Evolutionary conservation across 2,329 filamentous ascomycete species (phyloP).

Genomic region (Talaromyces sp.): DNA sequence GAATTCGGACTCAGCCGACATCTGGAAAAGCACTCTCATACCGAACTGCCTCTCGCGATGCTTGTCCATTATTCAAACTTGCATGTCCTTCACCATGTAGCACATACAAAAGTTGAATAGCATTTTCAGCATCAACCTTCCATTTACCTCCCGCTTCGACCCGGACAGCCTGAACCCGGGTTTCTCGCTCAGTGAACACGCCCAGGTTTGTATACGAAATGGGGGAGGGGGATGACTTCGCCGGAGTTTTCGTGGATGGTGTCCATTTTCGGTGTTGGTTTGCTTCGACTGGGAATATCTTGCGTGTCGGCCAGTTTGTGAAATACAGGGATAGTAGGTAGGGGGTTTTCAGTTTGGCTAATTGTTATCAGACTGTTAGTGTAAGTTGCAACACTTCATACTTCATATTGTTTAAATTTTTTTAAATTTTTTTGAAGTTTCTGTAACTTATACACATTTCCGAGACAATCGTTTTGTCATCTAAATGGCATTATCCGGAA

Average conservation of each 20-base stretch:
- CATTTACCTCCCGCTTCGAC: background rate
- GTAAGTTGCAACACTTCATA: too few species aligned
- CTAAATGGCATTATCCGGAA: background rate
- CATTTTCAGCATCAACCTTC: background rate
- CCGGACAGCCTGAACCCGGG: conserved; percentile 14
- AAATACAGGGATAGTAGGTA: too few species aligned
- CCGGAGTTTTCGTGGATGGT: conserved; percentile 17
- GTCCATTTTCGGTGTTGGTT: conserved; percentile 3
- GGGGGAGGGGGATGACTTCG: conserved; percentile 8
- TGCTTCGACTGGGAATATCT: too few species aligned
- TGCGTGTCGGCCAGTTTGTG: too few species aligned
- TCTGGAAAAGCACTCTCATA: background rate
- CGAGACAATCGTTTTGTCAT: background rate
- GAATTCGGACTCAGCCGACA: background rate
- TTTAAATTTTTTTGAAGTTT: background rate
- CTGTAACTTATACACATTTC: background rate
- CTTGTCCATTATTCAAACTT: background rate
- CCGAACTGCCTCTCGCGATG: background rate
- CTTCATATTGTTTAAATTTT: too few species aligned
- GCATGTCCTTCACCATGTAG: background rate
- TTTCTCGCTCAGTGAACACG: conserved; percentile 17
- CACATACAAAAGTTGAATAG: conserved; percentile 1
- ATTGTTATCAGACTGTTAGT: too few species aligned
- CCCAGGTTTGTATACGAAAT: conserved; percentile 14
- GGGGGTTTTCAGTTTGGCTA: too few species aligned